These are phyloP conservation scores for Tricholomella constricta DNA, from an alignment of 768 basidiomycete genomes.

Conservation along the genomic window DNA sequence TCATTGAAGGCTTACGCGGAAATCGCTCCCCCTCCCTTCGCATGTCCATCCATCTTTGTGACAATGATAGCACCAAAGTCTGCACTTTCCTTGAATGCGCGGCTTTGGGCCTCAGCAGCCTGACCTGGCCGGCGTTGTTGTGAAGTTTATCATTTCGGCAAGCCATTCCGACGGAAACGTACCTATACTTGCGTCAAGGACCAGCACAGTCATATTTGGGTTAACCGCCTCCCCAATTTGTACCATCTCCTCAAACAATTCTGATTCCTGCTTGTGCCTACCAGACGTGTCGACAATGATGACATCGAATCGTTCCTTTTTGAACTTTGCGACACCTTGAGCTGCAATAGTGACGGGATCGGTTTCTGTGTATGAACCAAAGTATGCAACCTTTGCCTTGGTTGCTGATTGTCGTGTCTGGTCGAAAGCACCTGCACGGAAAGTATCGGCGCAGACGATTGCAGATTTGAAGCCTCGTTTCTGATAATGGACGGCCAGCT, in stretches of 20 bases:
- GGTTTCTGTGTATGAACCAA: conserved; percentile 98
- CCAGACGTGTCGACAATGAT: conserved; percentile 99
- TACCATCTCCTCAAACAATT: conserved; percentile 97
- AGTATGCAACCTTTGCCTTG: conserved; percentile 98
- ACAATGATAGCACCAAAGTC: conserved; percentile 99
- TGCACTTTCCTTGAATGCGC: conserved; percentile 96
- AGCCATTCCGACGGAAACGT: conserved; percentile 12
- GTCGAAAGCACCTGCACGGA: conserved; percentile 99
- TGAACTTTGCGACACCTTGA: conserved; percentile 95
- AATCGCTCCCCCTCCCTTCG: conserved; percentile 98
- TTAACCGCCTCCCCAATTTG: conserved; percentile 93
- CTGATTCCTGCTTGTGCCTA: conserved; percentile 94
- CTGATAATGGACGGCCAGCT: conserved; percentile 96
- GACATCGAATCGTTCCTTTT: conserved; percentile 97
- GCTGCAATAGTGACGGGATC: conserved; percentile 95
- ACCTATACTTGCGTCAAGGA: conserved; percentile 98
- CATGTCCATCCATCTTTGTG: conserved; percentile 99
- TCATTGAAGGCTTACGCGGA: conserved; percentile 76
- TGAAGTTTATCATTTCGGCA: not conserved
- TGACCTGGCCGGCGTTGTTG: conserved; percentile 63
- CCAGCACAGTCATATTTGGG: conserved; percentile 94
- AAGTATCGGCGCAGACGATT: conserved; percentile 98
- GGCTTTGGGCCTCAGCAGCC: conserved; percentile 94
- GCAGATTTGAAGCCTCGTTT: conserved; percentile 95
- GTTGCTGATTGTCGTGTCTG: conserved; percentile 99